Percentiles rank a stretch among this genome's conserved stretches.
Conservation (phyloP, 1,284 basidiomycete genomes). For the Irpex lacteus region DNA sequence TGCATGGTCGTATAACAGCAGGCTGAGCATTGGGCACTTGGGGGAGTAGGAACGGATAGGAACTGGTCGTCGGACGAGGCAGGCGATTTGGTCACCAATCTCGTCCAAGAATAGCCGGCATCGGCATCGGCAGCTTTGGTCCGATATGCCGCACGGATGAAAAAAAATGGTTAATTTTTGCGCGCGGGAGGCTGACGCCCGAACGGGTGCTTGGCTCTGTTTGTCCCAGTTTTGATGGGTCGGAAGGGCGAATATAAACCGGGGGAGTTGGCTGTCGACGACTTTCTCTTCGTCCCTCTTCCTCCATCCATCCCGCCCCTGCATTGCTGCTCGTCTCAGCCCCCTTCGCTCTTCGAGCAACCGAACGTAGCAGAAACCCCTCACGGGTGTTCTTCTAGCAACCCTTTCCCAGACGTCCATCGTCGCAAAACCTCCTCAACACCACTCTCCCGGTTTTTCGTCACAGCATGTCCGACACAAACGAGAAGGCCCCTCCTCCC, state of each 20-base stretch:
- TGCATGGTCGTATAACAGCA: neutral
- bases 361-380: neutral
- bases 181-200: neutral
- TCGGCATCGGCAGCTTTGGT: neutral
- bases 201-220: neutral
- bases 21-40: too few species aligned
- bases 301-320: neutral
- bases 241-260: slow-evolving; percentile 4
- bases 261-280: neutral
- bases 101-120: neutral
- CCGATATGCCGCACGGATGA: neutral
- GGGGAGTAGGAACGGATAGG: neutral
- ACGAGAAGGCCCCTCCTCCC: slow-evolving; percentile 33
- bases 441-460: neutral
- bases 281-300: neutral
- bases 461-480: slow-evolving; percentile 28
- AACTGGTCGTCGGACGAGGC: neutral
- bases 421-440: neutral
- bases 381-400: neutral
- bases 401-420: slow-evolving; percentile 3
- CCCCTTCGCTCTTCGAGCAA: neutral
- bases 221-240: neutral
- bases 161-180: neutral
- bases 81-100: neutral
- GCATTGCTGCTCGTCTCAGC: neutral